A percentile compares a stretch with the other conserved stretches of the same genome.
Conservation (phyloP, 192 early-diverging fungal genomes). For the Coemansia sp. region DNA sequence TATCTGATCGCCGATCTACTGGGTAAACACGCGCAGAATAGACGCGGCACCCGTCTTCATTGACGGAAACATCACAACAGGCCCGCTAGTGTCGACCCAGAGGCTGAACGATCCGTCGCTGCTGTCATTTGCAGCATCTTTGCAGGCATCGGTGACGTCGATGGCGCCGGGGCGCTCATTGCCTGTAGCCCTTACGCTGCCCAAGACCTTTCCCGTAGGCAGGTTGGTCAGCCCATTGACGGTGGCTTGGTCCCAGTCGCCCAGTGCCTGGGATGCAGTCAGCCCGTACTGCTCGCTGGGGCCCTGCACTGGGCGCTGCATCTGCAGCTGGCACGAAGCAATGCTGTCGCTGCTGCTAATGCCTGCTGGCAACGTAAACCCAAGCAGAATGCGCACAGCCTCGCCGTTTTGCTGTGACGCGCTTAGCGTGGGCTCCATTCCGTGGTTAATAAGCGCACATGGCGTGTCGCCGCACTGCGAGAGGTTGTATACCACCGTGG, state of each 20-base stretch:
- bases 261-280: conserved; percentile 7
- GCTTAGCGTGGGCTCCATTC: conserved; percentile 17
- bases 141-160: conserved; percentile 19
- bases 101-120: conserved; percentile 6
- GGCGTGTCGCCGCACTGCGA: conserved; percentile 12
- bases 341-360: conserved; percentile 5
- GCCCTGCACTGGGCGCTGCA: conserved; percentile 12
- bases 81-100: conserved; percentile 20
- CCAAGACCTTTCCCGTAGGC: conserved; percentile 8
- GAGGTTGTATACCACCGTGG: conserved; percentile 13
- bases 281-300: conserved; percentile 6
- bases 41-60: conserved; percentile 22
- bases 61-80: conserved; percentile 13
- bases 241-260: conserved; percentile 9
- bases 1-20: neutral
- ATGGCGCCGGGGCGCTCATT: conserved; percentile 11
- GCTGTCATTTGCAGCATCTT: neutral
- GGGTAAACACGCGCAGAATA: conserved; percentile 7
- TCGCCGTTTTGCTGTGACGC: conserved; percentile 7
- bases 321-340: conserved; percentile 15
- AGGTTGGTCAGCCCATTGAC: conserved; percentile 10
- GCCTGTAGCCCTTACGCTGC: conserved; percentile 2
- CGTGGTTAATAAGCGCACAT: conserved; percentile 17
- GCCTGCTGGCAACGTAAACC: conserved; percentile 10
- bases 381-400: conserved; percentile 14